These are phyloP conservation scores for Chloris gayana DNA, from an alignment of 176 grass and related monocot genomes.

Conservation along the genomic window DNA sequence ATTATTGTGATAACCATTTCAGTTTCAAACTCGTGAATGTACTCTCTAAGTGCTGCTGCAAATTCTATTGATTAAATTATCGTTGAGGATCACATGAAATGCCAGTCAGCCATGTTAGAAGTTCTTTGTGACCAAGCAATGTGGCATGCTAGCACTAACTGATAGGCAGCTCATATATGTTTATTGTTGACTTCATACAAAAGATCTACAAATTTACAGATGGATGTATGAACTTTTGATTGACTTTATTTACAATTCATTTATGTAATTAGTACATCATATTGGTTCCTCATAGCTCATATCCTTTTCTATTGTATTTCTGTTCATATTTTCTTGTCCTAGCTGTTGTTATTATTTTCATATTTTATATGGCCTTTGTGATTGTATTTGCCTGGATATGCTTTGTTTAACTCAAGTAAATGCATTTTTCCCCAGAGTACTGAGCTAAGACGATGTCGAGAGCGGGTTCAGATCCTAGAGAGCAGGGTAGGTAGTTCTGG, in stretches of 20 bases:
- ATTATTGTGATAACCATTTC: slow-evolving; percentile 24
- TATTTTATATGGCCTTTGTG: neutral
- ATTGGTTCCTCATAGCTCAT: slow-evolving; percentile 16
- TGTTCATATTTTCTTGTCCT: slow-evolving; percentile 24
- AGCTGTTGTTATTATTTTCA: neutral
- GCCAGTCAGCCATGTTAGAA: slow-evolving; percentile 16
- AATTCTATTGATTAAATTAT: neutral
- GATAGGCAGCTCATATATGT: neutral
- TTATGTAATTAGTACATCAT: slow-evolving; percentile 4
- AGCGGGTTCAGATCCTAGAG: slow-evolving; percentile 60
- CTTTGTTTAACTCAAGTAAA: slow-evolving; percentile 17
- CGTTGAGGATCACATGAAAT: slow-evolving; percentile 14
- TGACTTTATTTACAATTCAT: slow-evolving; percentile 12
- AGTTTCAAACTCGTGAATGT: slow-evolving; percentile 1
- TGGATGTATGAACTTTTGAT: slow-evolving; percentile 20
- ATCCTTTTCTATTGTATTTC: neutral
- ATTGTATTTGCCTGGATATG: slow-evolving; percentile 17
- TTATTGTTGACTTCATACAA: slow-evolving; percentile 11
- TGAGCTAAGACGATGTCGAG: slow-evolving; percentile 63
- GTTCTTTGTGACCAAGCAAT: slow-evolving; percentile 21
- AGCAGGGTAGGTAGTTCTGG: slow-evolving; percentile 53
- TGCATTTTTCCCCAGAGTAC: slow-evolving; percentile 54
- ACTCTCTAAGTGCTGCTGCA: neutral
- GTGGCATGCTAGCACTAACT: slow-evolving; percentile 10
- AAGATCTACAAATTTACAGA: neutral